phyloP scores from a whole-genome alignment of 768 basidiomycete genomes.

The Kwoniella bestiolae region DNA sequence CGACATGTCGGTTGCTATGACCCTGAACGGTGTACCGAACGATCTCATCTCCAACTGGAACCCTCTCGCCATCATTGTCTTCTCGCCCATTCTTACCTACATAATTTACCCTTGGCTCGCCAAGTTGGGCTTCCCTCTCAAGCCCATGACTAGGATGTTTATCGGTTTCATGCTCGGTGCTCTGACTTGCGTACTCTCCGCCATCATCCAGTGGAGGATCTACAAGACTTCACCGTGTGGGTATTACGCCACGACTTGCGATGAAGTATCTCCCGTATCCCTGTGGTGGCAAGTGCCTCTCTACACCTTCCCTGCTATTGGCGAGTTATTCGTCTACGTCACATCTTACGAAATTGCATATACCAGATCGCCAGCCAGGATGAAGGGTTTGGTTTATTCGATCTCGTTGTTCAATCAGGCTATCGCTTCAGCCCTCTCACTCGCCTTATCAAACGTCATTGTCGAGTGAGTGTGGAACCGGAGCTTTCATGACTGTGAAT shows the following conservation, averaged over 20 bases:
- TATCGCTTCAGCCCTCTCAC: slow-evolving; percentile 49
- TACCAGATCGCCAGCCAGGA: slow-evolving; percentile 52
- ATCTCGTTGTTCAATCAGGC: slow-evolving; percentile 49
- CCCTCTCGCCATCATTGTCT: slow-evolving; percentile 45
- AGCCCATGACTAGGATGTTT: slow-evolving; percentile 28
- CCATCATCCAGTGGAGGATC: slow-evolving; percentile 56
- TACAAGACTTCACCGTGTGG: slow-evolving; percentile 55
- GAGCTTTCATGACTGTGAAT: slow-evolving; percentile 30
- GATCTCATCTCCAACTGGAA: slow-evolving; percentile 55
- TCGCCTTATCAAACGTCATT: slow-evolving; percentile 46
- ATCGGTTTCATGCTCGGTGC: slow-evolving; percentile 37
- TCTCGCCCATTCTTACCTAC: slow-evolving; percentile 51
- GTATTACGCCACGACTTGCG: slow-evolving; percentile 45
- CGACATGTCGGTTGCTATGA: slow-evolving; percentile 51
- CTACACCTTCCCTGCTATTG: slow-evolving; percentile 49
- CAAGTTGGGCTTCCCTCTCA: slow-evolving; percentile 35
- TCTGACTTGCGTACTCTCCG: slow-evolving; percentile 42
- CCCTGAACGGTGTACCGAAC: slow-evolving; percentile 51
- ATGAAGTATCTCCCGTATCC: slow-evolving; percentile 34
- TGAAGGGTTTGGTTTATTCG: slow-evolving; percentile 56
- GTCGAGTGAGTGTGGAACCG: slow-evolving; percentile 45
- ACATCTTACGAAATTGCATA: slow-evolving; percentile 56
- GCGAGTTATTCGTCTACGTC: slow-evolving; percentile 56
- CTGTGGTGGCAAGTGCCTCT: slow-evolving; percentile 54
- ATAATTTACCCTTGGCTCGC: slow-evolving; percentile 49